Evolutionary conservation across 805 yeast genomes (phyloP), one percentile per base, ranked within the genome.

Genomic region (Candida yuanshanica): DNA sequence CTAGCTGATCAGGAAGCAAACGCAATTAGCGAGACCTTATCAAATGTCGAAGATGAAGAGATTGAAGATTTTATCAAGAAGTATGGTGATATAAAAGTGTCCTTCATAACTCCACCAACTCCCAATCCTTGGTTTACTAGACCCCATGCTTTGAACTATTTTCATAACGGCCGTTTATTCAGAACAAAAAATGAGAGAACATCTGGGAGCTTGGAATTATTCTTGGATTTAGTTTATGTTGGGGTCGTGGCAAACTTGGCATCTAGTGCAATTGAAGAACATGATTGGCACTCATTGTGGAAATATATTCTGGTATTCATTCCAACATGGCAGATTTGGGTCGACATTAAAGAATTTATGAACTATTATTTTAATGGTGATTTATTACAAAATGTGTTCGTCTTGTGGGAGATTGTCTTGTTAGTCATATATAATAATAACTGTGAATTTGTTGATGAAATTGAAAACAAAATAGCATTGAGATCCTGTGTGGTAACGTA

Each of bases 301-400:
- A 66, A 66, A 47, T 79, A 77, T 51, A 39, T 75, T 6, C 50
- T 79, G 33, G 53, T 77, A 2, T 79, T 78, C 42, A 38, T 74
- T 16, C 83, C 83, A 0, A 70, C 78, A n/a, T 81, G 78, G 75
- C 70, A 69, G 17, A 74, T 79, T 18, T 80, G 86, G 85, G 57
- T 69, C n/a, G 84, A 79, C 50, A 63, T 79, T 43, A 75, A 77
- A 51, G 83, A 78, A 43, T 69, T 79, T 50, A 75, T 77, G 69
- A 77, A 80, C 57, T 78, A 76, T 52, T 79, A 77, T 58, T 80
- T 72, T 53, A 75, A 65, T 43, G 81, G 78, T 49, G 85, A 81
- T 56, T 56, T 79, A 37, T 52, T 74, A 4, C 86, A 81, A 52
- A 69, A 71, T 41, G 8, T 63, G 0, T 74, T 70, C 52, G 68